phyloP scores from a whole-genome alignment of 2,329 filamentous ascomycete species.

The Fusarium transvaalense region DNA sequence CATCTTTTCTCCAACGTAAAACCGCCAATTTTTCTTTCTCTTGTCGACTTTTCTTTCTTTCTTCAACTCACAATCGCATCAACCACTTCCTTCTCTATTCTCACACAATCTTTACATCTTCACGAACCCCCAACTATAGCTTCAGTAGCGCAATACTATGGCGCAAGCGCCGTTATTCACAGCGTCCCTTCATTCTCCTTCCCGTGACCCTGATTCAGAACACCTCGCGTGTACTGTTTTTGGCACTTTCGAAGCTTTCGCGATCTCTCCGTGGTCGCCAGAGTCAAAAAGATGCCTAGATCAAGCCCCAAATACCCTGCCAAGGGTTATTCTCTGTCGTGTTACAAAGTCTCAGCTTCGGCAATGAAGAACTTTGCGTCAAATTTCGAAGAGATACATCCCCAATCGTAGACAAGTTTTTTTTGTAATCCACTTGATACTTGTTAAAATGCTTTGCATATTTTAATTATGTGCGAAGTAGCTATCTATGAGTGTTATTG shows the following conservation, averaged over 20 bases:
- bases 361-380: conserved; percentile 89
- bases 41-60: conserved; percentile 18
- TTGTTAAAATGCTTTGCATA: conserved; percentile 5
- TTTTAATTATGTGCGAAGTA: conserved; percentile 19
- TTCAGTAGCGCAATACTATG: conserved; percentile 37
- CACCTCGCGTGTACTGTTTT: conserved; percentile 16
- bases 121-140: conserved; percentile 15
- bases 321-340: conserved; percentile 93
- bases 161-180: conserved; percentile 9
- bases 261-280: conserved; percentile 77
- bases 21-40: conserved; percentile 30
- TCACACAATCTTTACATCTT: not conserved
- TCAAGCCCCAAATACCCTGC: conserved; percentile 80
- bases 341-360: conserved; percentile 85
- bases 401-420: conserved; percentile 26
- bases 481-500: conserved; percentile 11
- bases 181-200: not conserved
- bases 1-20: conserved; percentile 29
- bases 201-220: conserved; percentile 33
- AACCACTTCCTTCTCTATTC: not conserved
- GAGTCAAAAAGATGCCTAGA: conserved; percentile 93
- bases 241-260: conserved; percentile 96
- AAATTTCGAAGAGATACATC: conserved; percentile 82
- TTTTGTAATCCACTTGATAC: too few relatives aligned
- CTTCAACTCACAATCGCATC: conserved; percentile 26